phyloP scores from a whole-genome alignment of 441 rosid genomes.

The Euphorbia neoarborescens region DNA sequence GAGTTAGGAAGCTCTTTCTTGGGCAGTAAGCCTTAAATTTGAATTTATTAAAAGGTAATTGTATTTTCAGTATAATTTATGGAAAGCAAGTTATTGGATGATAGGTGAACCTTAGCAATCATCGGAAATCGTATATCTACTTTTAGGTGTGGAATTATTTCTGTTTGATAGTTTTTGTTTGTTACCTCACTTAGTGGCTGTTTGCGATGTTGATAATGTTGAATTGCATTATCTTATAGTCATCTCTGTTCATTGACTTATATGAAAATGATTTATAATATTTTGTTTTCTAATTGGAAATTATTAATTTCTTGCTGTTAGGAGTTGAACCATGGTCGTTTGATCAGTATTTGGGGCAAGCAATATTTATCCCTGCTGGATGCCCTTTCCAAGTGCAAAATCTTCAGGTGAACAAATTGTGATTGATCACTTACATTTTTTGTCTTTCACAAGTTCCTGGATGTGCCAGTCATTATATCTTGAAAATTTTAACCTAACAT shows the following conservation, averaged over 20 bases:
- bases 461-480: not conserved
- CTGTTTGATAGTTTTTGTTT: not conserved
- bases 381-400: constrained; percentile 83
- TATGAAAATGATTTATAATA: not conserved
- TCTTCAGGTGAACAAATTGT: constrained; percentile 48
- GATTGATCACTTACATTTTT: not conserved
- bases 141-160: not conserved
- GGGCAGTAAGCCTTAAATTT: constrained; percentile 6
- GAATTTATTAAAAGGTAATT: not conserved
- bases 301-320: constrained; percentile 24
- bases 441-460: not conserved
- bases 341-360: constrained; percentile 72
- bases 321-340: constrained; percentile 95
- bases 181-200: not conserved
- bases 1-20: not conserved
- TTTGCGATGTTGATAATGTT: not conserved
- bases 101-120: not conserved
- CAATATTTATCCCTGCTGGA: constrained; percentile 89
- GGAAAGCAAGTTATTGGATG: not conserved
- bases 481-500: not conserved
- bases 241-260: not conserved
- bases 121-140: not conserved
- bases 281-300: not conserved
- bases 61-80: not conserved
- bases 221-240: not conserved